Percentiles rank a stretch among this genome's conserved stretches.
Evolutionary conservation across 345 rosid species (phyloP).

Genomic region (Citrus trifoliata): DNA sequence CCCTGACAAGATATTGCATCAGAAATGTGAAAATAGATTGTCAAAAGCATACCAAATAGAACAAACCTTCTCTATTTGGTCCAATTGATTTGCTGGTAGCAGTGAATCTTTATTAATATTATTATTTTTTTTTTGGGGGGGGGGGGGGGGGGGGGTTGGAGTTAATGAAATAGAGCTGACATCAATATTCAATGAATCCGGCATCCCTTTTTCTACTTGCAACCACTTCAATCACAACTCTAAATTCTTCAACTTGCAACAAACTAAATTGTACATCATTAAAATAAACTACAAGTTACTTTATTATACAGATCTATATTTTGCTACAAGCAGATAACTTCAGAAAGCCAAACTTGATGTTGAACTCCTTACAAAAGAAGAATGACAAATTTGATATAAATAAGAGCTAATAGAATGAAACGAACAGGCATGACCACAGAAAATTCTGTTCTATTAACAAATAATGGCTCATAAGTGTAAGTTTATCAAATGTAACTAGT

Average conservation of each 20-base stretch:
- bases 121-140: not conserved
- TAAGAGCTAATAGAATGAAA: not conserved
- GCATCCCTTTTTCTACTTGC: not conserved
- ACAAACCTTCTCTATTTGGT: not conserved
- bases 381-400: not conserved
- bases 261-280: not conserved
- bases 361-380: not conserved
- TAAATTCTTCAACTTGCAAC: not conserved
- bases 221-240: not conserved
- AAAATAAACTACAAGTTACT: not conserved
- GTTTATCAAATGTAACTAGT: no score
- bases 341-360: not conserved
- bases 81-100: not conserved
- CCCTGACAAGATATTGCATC: slow-evolving; percentile 43
- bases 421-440: not conserved
- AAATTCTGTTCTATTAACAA: not conserved
- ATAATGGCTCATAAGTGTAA: no score
- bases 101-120: not conserved
- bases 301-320: not conserved
- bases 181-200: not conserved
- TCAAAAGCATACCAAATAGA: not conserved
- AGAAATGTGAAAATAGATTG: not conserved
- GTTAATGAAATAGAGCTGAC: not conserved
- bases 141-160: no score
- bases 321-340: not conserved